phyloP scores from a whole-genome alignment of 1,139 yeast species.

The Candida gigantensis region DNA sequence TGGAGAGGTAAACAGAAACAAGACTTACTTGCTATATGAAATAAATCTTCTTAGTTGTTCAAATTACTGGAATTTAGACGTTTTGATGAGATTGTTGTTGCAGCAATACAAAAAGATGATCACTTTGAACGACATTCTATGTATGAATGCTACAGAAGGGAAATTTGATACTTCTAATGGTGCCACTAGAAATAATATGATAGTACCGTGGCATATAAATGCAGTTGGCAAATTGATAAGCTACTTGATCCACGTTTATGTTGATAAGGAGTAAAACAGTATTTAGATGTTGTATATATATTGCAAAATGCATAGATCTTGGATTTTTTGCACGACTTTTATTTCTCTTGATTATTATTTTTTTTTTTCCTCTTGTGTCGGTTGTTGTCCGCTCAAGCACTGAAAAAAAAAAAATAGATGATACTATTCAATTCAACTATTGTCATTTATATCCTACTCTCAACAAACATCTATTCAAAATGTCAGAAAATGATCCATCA shows the following conservation, averaged over 20 bases:
- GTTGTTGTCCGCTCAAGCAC: not conserved
- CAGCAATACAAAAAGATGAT: slow-evolving; percentile 70
- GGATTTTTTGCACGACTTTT: slow-evolving; percentile 1
- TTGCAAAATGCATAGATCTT: too few species aligned
- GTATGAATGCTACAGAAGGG: slow-evolving; percentile 31
- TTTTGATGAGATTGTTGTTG: slow-evolving; percentile 60
- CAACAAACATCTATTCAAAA: not conserved
- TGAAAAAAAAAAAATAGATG: not conserved
- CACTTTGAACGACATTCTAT: slow-evolving; percentile 46
- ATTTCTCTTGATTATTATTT: not conserved
- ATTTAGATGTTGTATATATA: not conserved
- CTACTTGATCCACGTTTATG: slow-evolving; percentile 44
- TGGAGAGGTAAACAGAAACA: slow-evolving; percentile 11
- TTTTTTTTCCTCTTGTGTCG: slow-evolving; percentile 3
- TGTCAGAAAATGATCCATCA: slow-evolving; percentile 10
- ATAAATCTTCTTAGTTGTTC: slow-evolving; percentile 72
- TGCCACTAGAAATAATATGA: slow-evolving; percentile 13
- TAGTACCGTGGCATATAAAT: slow-evolving; percentile 81
- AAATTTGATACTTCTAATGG: slow-evolving; percentile 1
- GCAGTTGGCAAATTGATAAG: slow-evolving; percentile 71
- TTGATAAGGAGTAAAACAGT: slow-evolving; percentile 28
- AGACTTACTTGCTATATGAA: slow-evolving; percentile 46
- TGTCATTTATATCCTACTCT: too few species aligned
- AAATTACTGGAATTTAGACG: slow-evolving; percentile 54
- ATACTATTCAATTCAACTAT: too few species aligned